Evolutionary conservation across 768 basidiomycete species (phyloP), one percentile per base, ranked within the genome.

Genomic region (Termitomyces sp.): DNA sequence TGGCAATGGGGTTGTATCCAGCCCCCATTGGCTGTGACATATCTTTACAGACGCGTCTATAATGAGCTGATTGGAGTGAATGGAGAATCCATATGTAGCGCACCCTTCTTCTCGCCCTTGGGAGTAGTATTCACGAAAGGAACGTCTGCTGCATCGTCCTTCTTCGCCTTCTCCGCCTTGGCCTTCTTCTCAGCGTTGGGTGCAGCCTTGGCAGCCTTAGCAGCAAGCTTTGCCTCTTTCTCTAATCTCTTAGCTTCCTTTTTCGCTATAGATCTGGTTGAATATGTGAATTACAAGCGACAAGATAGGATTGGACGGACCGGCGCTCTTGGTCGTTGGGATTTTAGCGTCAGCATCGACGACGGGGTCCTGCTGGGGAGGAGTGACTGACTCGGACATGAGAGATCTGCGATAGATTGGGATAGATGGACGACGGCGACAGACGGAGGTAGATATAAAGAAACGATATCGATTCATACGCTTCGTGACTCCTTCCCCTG

Each of bases 1-100:
- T 91, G 38, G 92, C 91, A 65, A 92, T 88, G 8, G 97, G 96
- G 72, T 98, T 95, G 77, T 98, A 99, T 4, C 91, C 92, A n/a
- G 83, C 80, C 1, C 91, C 84, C 91, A 99, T 96, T 3, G 93
- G 88, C 62, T 86, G 80, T 2, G 91, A 83, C 59, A 97, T 79
- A 75, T 98, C 96, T 96, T 59, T 17, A 20, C 3, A 61, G 36
- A 25, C 31, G 49, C 61, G 46, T 60, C 56, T 14, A 63, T 38
- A 56, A 36, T 53, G 49, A 52, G 55, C 37, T 15, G 36, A 38
- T 32, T 6, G 5, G n/a, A 10, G 49, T 17, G 25, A 47, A 48
- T 52, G 20, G 49, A 34, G 25, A 57, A 32, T 45, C 54, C 12
- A 37, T 34, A 57, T n/a, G 32, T 40, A 32, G 60, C 78, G 62